Evolutionary conservation across 768 basidiomycete species (phyloP), one percentile per base, ranked within the genome.

Genomic region (Agrocybe praecox): DNA sequence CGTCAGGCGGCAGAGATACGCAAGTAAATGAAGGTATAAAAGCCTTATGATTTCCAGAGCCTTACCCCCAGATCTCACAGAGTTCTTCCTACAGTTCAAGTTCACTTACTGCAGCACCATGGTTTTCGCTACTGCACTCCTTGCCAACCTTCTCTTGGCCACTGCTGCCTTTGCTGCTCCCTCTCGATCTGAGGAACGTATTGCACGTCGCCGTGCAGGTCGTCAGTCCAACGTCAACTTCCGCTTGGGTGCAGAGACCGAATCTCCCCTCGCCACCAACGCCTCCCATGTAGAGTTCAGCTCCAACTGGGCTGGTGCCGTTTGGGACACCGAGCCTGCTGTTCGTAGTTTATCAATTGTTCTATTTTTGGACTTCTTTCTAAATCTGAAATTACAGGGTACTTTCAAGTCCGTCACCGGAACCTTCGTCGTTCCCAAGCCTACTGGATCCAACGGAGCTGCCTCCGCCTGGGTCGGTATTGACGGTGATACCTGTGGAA

Each of bases 401-500:
- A 62, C 62, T 17, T 63, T 63, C 62, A 63, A 53, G 40, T 57
- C 62, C 48, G 62, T 63, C 44, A 63, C 59, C 12, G 62, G 62
- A 24, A 60, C 59, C 15, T 63, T 63, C 49, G 56, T 57, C 26
- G 59, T 63, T n/a, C 62, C 62, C 57, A 63, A 59, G 15, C 62
- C 62, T 18, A 48, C 26, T 1, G 59, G 59, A 21, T 46, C 45
- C 42, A 58, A n/a, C 21, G 62, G 62, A 18, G 62, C 62, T 22
- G 62, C 62, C 7, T 63, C 62, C 12, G 62, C 62, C 22, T 63
- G 62, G 62, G 62, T 63, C 34, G 62, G 62, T n/a, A 63, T 63
- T 32, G 62, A 63, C 55, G 62, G 62, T 19, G 62, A 63, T 43
- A 63, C 62, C n/a, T 57, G 56, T 9, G 56, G 55, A 33, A 60